These are phyloP conservation scores for Chenopodium formosanum DNA, from an alignment of 148 eudicot genomes.

Conservation along the genomic window DNA sequence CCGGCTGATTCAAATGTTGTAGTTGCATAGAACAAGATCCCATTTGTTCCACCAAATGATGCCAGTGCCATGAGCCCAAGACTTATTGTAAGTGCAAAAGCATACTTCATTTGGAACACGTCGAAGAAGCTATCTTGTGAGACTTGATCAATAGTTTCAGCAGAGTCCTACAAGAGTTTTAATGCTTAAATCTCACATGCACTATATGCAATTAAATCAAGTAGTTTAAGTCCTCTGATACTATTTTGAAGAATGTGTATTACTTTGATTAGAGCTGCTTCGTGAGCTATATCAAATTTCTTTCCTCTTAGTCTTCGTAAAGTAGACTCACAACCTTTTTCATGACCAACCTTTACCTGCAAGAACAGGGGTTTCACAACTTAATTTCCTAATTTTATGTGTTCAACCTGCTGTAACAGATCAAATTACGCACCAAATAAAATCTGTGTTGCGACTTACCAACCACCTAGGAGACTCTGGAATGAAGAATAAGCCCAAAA, in stretches of 20 bases:
- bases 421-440: neutral
- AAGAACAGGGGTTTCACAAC: neutral
- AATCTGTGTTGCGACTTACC: constrained; percentile 35
- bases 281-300: constrained; percentile 43
- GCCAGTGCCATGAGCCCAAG: constrained; percentile 48
- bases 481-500: constrained; percentile 46
- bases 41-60: constrained; percentile 56
- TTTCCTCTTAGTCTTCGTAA: constrained; percentile 59
- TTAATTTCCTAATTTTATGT: neutral
- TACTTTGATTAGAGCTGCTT: constrained; percentile 69
- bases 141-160: constrained; percentile 29
- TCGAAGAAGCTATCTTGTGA: constrained; percentile 33
- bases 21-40: constrained; percentile 53
- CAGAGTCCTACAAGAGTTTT: constrained; percentile 38
- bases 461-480: constrained; percentile 80
- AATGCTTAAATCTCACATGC: neutral
- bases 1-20: constrained; percentile 58
- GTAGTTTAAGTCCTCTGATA: too few relatives aligned
- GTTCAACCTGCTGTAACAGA: neutral
- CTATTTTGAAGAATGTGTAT: neutral
- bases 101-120: constrained; percentile 52
- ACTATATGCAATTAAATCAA: neutral
- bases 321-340: constrained; percentile 40
- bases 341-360: constrained; percentile 58
- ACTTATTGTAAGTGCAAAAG: constrained; percentile 46